Evolutionary conservation across 805 yeast genomes (phyloP).

Genomic region (Pichia rugopelliculosa): DNA sequence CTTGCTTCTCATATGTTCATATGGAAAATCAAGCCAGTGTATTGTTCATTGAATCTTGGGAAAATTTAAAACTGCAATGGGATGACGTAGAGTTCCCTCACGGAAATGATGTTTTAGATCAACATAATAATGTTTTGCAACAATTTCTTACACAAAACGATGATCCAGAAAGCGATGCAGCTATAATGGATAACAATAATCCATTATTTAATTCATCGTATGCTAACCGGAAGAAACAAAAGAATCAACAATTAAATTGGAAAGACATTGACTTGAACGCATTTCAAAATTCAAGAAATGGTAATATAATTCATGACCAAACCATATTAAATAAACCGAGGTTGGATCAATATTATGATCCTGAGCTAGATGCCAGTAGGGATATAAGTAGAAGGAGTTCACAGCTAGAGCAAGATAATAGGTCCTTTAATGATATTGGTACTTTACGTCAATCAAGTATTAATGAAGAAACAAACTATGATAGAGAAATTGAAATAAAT

Average conservation of each 20-base stretch:
- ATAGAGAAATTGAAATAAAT: not conserved
- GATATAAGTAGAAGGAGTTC: not conserved
- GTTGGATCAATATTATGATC: not conserved
- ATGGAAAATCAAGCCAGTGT: conserved; percentile 26
- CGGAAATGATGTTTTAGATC: conserved; percentile 13
- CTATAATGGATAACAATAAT: conserved; percentile 18
- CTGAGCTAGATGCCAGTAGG: not conserved
- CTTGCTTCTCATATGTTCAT: conserved; percentile 23
- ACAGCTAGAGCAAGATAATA: not conserved
- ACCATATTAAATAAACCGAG: conserved; percentile 22
- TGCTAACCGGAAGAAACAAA: conserved; percentile 21
- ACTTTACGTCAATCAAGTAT: not conserved
- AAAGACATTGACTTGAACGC: conserved; percentile 15
- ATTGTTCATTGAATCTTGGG: conserved; percentile 29
- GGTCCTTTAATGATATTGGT: not conserved
- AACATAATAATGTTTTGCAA: conserved; percentile 20
- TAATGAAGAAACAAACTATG: conserved; percentile 1
- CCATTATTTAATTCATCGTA: conserved; percentile 25
- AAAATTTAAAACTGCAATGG: conserved; percentile 22
- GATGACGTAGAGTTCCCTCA: conserved; percentile 27
- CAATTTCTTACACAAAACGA: conserved; percentile 23
- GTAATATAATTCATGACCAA: conserved; percentile 15
- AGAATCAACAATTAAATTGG: conserved; percentile 26
- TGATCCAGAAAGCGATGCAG: conserved; percentile 23
- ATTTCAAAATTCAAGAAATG: conserved; percentile 2